These are phyloP conservation scores for Cephaloascus albidus DNA, from an alignment of 805 yeast species.

Conservation along the genomic window DNA sequence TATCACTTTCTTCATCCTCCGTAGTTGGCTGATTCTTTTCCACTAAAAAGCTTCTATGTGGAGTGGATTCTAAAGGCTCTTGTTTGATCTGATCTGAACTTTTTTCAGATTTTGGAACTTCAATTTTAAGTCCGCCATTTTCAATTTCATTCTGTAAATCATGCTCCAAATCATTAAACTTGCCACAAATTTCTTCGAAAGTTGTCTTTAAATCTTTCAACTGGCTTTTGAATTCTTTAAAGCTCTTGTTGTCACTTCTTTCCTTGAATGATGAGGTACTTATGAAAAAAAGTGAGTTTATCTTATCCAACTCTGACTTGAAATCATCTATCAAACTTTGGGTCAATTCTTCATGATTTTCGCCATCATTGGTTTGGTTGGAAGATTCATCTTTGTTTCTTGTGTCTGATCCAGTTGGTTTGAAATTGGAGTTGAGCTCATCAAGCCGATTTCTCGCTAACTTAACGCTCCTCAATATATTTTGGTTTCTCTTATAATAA, in stretches of 20 bases:
- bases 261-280: background rate
- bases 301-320: background rate
- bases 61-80: background rate
- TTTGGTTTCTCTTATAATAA: background rate
- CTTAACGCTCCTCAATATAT: background rate
- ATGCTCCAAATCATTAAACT: background rate
- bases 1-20: background rate
- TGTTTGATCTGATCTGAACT: background rate
- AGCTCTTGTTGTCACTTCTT: background rate
- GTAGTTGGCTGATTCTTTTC: background rate
- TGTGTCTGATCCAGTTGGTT: background rate
- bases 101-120: background rate
- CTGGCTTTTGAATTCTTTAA: background rate
- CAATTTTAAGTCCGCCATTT: no score
- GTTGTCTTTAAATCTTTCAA: background rate
- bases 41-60: background rate
- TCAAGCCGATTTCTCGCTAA: background rate
- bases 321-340: background rate
- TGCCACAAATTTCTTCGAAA: background rate
- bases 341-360: background rate
- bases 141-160: background rate
- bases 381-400: background rate
- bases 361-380: background rate
- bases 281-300: background rate
- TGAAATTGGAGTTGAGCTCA: background rate